Evolutionary conservation across 306 rosid genomes (phyloP).

Genomic region (Boehmeria nivea): DNA sequence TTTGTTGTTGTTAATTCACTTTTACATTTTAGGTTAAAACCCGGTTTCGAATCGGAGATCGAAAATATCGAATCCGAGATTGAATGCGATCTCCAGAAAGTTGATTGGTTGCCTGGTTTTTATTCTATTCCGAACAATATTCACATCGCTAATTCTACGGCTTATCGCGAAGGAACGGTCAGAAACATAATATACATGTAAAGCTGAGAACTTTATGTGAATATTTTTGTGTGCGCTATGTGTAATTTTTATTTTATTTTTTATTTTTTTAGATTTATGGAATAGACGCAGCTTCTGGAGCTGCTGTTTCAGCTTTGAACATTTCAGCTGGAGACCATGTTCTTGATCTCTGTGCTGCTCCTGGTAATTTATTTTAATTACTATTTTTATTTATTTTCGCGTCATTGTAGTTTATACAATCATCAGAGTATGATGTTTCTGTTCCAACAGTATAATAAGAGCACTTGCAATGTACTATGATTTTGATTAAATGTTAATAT

Average conservation of each 20-base stretch:
- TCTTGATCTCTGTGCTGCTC: constrained; percentile 98
- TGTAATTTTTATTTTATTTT: not conserved
- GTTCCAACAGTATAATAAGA: no score
- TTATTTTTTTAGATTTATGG: constrained; percentile 85
- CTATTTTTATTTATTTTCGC: no score
- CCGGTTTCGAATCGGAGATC: constrained; percentile 54
- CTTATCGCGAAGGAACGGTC: constrained; percentile 75
- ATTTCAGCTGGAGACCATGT: constrained; percentile 74
- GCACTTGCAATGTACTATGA: no score
- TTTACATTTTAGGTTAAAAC: constrained; percentile 52
- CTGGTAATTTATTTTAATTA: constrained; percentile 36
- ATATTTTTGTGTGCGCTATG: not conserved
- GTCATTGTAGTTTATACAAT: no score
- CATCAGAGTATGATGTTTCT: no score
- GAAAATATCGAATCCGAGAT: constrained; percentile 65
- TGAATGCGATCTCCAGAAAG: constrained; percentile 49
- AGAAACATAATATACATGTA: not conserved
- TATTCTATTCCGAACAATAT: constrained; percentile 60
- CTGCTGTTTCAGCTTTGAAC: constrained; percentile 74
- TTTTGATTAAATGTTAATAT: no score
- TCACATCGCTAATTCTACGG: constrained; percentile 61
- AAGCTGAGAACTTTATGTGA: not conserved
- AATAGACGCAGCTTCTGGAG: constrained; percentile 96
- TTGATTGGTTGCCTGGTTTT: constrained; percentile 68
- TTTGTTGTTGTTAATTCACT: not conserved